phyloP scores from a whole-genome alignment of 1,284 basidiomycete genomes.

The Leccinum griseonigrum region DNA sequence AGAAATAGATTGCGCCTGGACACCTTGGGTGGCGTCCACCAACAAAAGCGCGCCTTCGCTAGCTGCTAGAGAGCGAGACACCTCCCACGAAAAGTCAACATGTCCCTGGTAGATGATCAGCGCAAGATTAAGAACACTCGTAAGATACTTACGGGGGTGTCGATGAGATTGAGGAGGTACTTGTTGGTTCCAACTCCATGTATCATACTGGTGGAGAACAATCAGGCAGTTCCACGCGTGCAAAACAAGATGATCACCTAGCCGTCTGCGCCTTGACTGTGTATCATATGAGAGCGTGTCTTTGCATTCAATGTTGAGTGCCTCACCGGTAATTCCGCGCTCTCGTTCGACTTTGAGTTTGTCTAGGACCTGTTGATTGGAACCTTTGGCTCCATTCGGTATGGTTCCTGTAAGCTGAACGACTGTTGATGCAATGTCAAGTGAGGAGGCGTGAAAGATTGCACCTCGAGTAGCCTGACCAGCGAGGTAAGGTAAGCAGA shows the following conservation, averaged over 20 bases:
- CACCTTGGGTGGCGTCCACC: constrained; percentile 95
- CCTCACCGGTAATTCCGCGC: constrained; percentile 85
- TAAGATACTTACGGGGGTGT: constrained; percentile 74
- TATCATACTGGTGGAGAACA: constrained; percentile 64
- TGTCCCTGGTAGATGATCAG: constrained; percentile 61
- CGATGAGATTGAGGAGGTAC: constrained; percentile 92
- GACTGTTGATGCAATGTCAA: constrained; percentile 8
- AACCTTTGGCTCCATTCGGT: constrained; percentile 56
- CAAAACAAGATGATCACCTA: constrained; percentile 45
- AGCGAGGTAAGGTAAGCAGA: constrained; percentile 2
- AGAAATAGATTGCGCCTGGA: constrained; percentile 97
- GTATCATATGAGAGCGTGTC: constrained; percentile 4
- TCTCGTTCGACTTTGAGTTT: constrained; percentile 97
- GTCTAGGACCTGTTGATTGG: constrained; percentile 89
- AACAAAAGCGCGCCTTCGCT: constrained; percentile 91
- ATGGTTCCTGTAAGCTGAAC: constrained; percentile 85
- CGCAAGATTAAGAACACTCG: background rate
- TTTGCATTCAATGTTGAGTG: background rate
- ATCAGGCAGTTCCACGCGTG: constrained; percentile 3
- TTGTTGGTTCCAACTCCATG: constrained; percentile 51
- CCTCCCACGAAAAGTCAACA: constrained; percentile 97
- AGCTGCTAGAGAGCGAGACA: constrained; percentile 88
- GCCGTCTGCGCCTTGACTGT: constrained; percentile 89
- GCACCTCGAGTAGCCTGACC: constrained; percentile 66
- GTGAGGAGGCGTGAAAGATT: constrained; percentile 5